phyloP scores from a whole-genome alignment of 345 rosid genomes.

The Bretschneidera sinensis region DNA sequence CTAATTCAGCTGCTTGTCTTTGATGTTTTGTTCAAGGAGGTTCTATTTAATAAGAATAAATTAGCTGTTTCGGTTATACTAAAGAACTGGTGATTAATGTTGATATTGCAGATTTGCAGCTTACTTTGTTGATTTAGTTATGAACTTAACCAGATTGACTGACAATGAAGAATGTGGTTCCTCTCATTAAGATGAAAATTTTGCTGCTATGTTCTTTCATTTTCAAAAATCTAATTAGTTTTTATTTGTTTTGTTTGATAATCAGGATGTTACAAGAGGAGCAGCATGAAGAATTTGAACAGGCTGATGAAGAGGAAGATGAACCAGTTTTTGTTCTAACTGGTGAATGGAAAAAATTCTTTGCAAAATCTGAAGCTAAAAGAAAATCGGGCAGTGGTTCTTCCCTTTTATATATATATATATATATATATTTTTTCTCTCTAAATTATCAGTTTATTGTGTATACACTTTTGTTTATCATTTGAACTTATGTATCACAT shows the following conservation, averaged over 20 bases:
- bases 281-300: conserved; percentile 16
- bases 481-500: neutral
- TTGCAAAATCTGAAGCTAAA: conserved; percentile 57
- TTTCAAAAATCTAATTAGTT: neutral
- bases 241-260: conserved; percentile 5
- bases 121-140: too few relatives aligned
- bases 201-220: too few relatives aligned
- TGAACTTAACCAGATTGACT: too few relatives aligned
- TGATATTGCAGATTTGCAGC: too few relatives aligned
- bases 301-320: conserved; percentile 31
- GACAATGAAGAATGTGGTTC: too few relatives aligned
- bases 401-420: too few relatives aligned
- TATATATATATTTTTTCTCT: neutral
- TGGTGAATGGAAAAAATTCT: conserved; percentile 60
- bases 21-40: too few relatives aligned
- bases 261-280: conserved; percentile 26
- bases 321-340: conserved; percentile 53
- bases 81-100: too few relatives aligned
- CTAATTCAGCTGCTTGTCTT: too few relatives aligned
- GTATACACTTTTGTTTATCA: neutral
- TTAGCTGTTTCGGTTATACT: too few relatives aligned
- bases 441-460: neutral
- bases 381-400: conserved; percentile 32
- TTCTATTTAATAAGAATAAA: too few relatives aligned
- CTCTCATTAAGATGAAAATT: too few relatives aligned